Percentiles rank a stretch among this genome's conserved stretches.
Evolutionary conservation across 257 asterid species (phyloP).

Genomic region (Lithospermum erythrorhizon): DNA sequence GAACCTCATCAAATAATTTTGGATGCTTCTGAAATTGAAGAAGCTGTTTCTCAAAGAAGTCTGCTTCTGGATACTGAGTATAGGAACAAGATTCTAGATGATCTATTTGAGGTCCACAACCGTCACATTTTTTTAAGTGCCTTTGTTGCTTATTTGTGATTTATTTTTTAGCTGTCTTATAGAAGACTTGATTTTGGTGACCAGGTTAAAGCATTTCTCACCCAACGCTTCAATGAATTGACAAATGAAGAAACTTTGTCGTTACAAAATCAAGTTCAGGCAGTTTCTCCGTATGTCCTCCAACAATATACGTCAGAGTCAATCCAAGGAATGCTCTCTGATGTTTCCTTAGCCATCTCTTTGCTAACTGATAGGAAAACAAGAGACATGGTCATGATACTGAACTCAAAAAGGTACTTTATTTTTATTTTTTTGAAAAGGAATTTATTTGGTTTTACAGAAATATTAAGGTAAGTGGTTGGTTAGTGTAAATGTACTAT

Average conservation of each 20-base stretch:
- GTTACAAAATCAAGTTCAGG: slow-evolving; percentile 90
- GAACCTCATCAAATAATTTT: slow-evolving; percentile 22
- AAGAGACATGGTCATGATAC: slow-evolving; percentile 84
- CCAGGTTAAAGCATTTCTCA: slow-evolving; percentile 86
- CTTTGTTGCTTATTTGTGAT: neutral
- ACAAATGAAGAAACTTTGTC: slow-evolving; percentile 75
- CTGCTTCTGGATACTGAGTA: slow-evolving; percentile 87
- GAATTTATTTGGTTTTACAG: neutral
- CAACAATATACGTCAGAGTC: slow-evolving; percentile 73
- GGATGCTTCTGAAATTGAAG: slow-evolving; percentile 23
- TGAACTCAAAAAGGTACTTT: slow-evolving; percentile 78
- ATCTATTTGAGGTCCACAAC: slow-evolving; percentile 69
- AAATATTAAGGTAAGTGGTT: neutral
- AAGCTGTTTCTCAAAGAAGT: slow-evolving; percentile 46
- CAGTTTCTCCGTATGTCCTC: slow-evolving; percentile 83
- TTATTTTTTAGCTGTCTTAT: neutral
- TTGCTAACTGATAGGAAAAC: slow-evolving; percentile 80
- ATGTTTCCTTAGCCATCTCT: slow-evolving; percentile 57
- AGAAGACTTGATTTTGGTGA: slow-evolving; percentile 15
- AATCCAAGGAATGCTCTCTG: slow-evolving; percentile 59
- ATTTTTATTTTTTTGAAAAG: neutral
- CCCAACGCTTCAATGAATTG: slow-evolving; percentile 71
- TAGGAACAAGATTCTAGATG: slow-evolving; percentile 90
- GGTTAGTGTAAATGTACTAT: neutral
- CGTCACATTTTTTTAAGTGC: neutral